Evolutionary conservation across 2,329 filamentous ascomycete genomes (phyloP).

Genomic region (Verticillium albo-atrum): DNA sequence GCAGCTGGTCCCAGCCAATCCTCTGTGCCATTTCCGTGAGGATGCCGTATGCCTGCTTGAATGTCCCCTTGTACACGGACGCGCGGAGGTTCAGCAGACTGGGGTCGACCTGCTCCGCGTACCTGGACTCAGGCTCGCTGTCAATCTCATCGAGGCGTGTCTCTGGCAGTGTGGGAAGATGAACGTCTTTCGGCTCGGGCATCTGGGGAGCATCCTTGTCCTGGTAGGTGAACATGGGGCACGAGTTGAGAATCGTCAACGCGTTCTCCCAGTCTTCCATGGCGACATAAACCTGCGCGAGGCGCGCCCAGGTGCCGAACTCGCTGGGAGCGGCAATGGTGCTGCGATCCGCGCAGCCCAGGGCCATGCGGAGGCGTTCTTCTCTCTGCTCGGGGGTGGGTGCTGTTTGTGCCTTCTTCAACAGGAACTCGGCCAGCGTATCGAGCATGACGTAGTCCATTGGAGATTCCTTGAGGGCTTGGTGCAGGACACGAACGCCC

Average conservation of each 20-base stretch:
- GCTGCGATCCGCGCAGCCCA: constrained; percentile 89
- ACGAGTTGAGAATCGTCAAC: constrained; percentile 92
- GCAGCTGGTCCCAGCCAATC: constrained; percentile 94
- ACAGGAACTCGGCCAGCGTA: constrained; percentile 86
- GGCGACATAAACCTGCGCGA: constrained; percentile 90
- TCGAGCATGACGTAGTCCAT: constrained; percentile 99
- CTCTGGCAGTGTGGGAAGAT: constrained; percentile 81
- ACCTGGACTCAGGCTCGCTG: constrained; percentile 77
- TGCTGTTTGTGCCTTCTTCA: constrained; percentile 68
- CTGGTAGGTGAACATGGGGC: constrained; percentile 99
- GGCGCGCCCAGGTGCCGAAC: constrained; percentile 91
- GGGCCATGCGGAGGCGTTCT: constrained; percentile 74
- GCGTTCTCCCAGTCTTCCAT: constrained; percentile 97
- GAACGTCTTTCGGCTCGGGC: constrained; percentile 86
- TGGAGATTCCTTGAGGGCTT: constrained; percentile 82
- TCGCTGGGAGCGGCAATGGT: constrained; percentile 95
- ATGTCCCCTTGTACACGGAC: constrained; percentile 88
- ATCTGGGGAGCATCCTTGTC: constrained; percentile 95
- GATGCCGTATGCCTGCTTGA: constrained; percentile 89
- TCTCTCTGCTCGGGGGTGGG: constrained; percentile 51
- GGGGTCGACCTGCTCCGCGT: constrained; percentile 80
- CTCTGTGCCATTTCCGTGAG: constrained; percentile 93
- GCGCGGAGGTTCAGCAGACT: constrained; percentile 83
- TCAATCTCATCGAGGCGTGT: constrained; percentile 94
- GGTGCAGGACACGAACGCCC: constrained; percentile 80